Conservation (phyloP, 371 early-diverging fungal species). For the Apophysomyces sp. region DNA sequence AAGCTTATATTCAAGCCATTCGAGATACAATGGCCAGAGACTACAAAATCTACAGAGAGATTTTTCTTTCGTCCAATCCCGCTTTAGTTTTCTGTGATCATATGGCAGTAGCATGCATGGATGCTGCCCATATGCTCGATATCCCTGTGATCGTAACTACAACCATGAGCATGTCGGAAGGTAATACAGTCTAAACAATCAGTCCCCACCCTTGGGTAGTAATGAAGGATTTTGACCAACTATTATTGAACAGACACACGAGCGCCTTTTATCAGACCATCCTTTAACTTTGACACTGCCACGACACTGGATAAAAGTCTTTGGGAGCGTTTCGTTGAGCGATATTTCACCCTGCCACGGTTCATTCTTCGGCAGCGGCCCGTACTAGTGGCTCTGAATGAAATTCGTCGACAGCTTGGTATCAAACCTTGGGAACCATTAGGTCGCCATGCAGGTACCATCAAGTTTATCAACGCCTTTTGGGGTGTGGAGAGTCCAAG, state of each 20-base stretch:
- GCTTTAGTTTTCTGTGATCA: conserved; percentile 21
- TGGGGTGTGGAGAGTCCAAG: conserved; percentile 29
- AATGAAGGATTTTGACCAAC: background rate
- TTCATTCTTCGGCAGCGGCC: conserved; percentile 7
- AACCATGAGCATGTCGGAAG: conserved; percentile 19
- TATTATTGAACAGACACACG: conserved; percentile 2
- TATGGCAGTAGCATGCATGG: conserved; percentile 17
- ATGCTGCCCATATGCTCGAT: conserved; percentile 13
- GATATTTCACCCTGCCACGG: conserved; percentile 9
- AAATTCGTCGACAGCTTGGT: conserved; percentile 3
- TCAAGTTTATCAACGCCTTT: conserved; percentile 29
- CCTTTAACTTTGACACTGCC: background rate
- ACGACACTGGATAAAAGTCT: conserved; percentile 13
- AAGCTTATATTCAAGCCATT: background rate
- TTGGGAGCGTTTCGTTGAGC: conserved; percentile 6
- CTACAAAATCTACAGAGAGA: background rate
- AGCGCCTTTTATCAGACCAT: conserved; percentile 14
- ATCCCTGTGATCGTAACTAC: conserved; percentile 14
- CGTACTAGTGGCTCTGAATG: background rate
- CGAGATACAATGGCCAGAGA: conserved; percentile 6
- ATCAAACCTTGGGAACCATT: conserved; percentile 8
- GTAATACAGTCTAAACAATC: background rate
- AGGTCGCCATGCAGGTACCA: conserved; percentile 4
- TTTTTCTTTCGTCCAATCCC: conserved; percentile 8
- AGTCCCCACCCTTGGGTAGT: background rate